Base-by-base conservation (phyloP, 169 alveolate genomes). In the Cystoisospora suis region DNA sequence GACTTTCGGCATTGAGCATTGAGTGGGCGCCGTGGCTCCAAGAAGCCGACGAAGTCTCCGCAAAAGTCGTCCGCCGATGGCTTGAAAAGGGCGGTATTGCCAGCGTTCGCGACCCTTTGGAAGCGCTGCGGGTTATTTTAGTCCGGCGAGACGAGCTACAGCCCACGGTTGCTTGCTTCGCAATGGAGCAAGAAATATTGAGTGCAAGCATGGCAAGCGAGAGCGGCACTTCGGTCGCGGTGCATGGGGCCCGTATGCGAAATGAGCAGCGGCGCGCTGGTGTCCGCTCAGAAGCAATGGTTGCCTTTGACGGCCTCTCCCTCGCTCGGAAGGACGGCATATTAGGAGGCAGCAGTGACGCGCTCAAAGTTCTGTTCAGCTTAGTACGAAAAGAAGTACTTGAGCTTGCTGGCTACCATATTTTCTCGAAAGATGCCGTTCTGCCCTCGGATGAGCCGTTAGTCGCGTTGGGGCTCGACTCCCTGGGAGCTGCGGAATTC, bases 21-120 rank as follows among this genome's bases (percentile, higher is more conserved):
- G 95, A 94, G 88, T 94, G 96, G 96, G 96, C 95, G 0, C 94
- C 95, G 44, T 94, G 96, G 96, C 29, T 20, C 38, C 88, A 65
- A 44, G 45, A 29, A 72, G 70, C 80, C 47, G 42, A 46, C 59
- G 75, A 42, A 72, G 32, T 56, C 40, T 86, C 86, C 46, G 42
- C 65, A 42, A 40, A 1, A 6, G 70, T 80, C 40, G 47, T 86
- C 47, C 83, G 65, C 46, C 75, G 12, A 42, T 53, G 85, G 65
- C 45, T 91, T 53, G 80, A 59, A 32, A 79, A 40, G 15, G 83
- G 46, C 23, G 92, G 83, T 0, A 3, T 72, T 38, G 20, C 83
- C 0, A 2, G 83, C 45, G 83, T 72, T 36, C 59, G 58, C 7
- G 32, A 72, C n/a, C 58, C 58, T 72, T 0, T 72, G 45, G 58